Conservation (phyloP, 805 yeast genomes). For the Candida caryicola region DNA sequence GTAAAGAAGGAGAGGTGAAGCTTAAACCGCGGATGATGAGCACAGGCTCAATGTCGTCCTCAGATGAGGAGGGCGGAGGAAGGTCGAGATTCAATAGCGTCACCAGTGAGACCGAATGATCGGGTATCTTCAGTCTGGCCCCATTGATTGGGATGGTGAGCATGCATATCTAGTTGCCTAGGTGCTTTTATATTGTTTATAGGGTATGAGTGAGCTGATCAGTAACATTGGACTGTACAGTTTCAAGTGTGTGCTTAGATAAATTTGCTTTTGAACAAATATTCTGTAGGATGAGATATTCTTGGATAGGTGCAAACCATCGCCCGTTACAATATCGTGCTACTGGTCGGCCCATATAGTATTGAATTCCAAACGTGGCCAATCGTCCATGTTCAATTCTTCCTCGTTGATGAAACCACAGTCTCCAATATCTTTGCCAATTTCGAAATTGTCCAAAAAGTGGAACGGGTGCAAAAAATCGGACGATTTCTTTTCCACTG, state of each 20-base stretch:
- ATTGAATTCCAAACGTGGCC: neutral
- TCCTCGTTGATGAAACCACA: conserved; percentile 9
- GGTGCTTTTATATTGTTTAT: too few species aligned
- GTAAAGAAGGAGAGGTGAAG: conserved; percentile 1
- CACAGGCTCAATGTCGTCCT: conserved; percentile 12
- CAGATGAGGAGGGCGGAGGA: conserved; percentile 11
- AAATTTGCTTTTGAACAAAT: too few species aligned
- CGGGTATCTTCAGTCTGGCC: too few species aligned
- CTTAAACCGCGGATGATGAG: conserved; percentile 14
- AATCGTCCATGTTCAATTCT: neutral
- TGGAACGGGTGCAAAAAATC: neutral
- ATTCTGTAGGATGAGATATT: too few species aligned
- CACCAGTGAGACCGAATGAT: conserved; percentile 12
- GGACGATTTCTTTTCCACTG: neutral
- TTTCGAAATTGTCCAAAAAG: conserved; percentile 8
- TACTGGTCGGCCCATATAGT: neutral
- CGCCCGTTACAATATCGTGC: too few species aligned
- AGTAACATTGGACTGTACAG: too few species aligned
- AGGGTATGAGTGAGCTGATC: too few species aligned
- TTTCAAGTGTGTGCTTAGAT: too few species aligned
- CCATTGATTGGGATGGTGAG: too few species aligned
- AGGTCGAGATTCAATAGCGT: conserved; percentile 19
- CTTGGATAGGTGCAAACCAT: too few species aligned
- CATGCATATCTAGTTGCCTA: too few species aligned
- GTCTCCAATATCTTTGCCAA: conserved; percentile 9